phyloP scores from a whole-genome alignment of 2,329 filamentous ascomycete genomes.

The Xylariaceae sp. region DNA sequence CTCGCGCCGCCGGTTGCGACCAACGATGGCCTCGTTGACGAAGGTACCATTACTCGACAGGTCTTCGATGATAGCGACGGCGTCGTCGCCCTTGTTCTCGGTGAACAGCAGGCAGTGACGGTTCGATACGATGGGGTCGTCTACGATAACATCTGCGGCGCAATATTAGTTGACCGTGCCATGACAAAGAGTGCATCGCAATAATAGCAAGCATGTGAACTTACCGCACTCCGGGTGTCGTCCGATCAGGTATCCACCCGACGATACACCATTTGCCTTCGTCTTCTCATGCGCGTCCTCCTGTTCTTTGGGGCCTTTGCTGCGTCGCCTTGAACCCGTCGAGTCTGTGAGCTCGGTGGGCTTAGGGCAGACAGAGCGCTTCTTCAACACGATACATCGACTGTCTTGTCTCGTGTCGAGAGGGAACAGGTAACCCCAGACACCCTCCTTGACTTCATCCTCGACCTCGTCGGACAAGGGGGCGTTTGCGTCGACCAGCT shows the following conservation, averaged over 20 bases:
- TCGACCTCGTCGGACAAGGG: constrained; percentile 75
- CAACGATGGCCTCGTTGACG: constrained; percentile 85
- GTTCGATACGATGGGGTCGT: constrained; percentile 80
- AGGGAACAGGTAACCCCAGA: constrained; percentile 93
- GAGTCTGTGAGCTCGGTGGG: constrained; percentile 42
- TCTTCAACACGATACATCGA: constrained; percentile 67
- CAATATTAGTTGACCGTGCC: constrained; percentile 14
- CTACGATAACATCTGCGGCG: constrained; percentile 60
- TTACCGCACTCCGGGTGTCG: constrained; percentile 89
- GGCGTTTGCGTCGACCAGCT: constrained; percentile 68
- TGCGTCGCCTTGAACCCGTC: constrained; percentile 35
- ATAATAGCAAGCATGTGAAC: constrained; percentile 32
- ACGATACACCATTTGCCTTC: constrained; percentile 56
- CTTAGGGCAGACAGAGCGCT: constrained; percentile 63
- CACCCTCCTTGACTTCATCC: constrained; percentile 75
- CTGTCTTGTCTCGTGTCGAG: constrained; percentile 64
- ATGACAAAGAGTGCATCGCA: background rate
- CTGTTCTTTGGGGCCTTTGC: constrained; percentile 47
- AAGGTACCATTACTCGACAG: constrained; percentile 95
- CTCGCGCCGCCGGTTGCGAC: constrained; percentile 85
- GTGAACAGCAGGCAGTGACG: constrained; percentile 68
- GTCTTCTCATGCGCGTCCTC: constrained; percentile 57
- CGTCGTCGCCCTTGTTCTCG: constrained; percentile 53
- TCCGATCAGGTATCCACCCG: constrained; percentile 85
- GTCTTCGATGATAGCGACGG: constrained; percentile 78